phyloP scores from a whole-genome alignment of 257 asterid species.

The Jaltomata sinuosa region DNA sequence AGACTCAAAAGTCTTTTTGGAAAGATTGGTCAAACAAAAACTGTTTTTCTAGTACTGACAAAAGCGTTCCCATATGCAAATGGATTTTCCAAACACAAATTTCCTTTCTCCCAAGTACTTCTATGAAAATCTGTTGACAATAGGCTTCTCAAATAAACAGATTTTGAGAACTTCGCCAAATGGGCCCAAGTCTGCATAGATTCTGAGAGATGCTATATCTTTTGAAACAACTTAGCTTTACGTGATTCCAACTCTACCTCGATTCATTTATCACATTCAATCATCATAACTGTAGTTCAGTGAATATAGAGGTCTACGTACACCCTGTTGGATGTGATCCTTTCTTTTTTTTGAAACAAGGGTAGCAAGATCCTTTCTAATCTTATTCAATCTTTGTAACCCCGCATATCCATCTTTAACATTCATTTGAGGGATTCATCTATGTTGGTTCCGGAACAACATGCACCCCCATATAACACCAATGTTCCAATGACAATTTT shows the following conservation, averaged over 20 bases:
- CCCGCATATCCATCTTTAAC: neutral
- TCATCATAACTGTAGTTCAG: neutral
- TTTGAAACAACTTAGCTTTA: neutral
- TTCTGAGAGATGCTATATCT: neutral
- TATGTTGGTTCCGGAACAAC: neutral
- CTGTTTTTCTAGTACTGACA: neutral
- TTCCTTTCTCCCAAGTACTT: neutral
- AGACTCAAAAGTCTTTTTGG: neutral
- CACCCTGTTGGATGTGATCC: neutral
- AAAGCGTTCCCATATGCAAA: neutral
- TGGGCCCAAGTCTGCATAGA: neutral
- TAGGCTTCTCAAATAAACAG: neutral
- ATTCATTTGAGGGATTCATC: neutral
- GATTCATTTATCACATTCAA: neutral
- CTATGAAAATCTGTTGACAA: neutral
- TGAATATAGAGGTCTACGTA: neutral
- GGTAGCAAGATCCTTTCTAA: neutral
- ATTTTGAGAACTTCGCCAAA: neutral
- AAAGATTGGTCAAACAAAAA: neutral
- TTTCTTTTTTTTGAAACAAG: no score
- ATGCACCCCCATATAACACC: neutral
- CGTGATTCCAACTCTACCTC: neutral
- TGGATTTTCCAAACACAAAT: neutral
- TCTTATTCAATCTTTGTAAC: neutral
- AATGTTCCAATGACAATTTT: neutral